Conservation (phyloP, 2,329 filamentous ascomycete genomes). For the Cladosporium halotolerans region DNA sequence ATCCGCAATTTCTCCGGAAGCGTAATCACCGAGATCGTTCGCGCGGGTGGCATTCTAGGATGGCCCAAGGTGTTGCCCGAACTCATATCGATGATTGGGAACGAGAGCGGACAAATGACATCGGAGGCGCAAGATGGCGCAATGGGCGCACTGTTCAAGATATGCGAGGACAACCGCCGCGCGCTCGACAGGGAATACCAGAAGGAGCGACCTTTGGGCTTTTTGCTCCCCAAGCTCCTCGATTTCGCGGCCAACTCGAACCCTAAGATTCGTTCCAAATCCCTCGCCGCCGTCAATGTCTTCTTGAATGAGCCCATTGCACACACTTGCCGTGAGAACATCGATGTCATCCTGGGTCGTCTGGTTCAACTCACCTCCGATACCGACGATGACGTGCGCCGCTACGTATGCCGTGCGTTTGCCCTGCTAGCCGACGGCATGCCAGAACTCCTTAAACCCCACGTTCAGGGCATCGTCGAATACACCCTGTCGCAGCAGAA, state of each 20-base stretch:
- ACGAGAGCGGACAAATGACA: slow-evolving; percentile 54
- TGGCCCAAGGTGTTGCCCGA: slow-evolving; percentile 90
- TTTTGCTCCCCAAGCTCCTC: slow-evolving; percentile 85
- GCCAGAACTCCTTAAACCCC: slow-evolving; percentile 82
- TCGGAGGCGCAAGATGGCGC: slow-evolving; percentile 79
- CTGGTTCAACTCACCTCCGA: slow-evolving; percentile 79
- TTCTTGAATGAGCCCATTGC: slow-evolving; percentile 71
- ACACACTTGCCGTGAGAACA: slow-evolving; percentile 69
- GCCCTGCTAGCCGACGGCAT: slow-evolving; percentile 85
- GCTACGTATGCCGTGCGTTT: slow-evolving; percentile 89
- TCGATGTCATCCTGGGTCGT: slow-evolving; percentile 75
- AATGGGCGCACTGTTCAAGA: slow-evolving; percentile 87
- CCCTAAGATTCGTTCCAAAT: slow-evolving; percentile 70
- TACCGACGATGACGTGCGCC: slow-evolving; percentile 70
- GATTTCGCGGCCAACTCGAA: slow-evolving; percentile 73
- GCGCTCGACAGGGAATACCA: slow-evolving; percentile 81
- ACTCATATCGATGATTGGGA: slow-evolving; percentile 70
- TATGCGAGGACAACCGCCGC: slow-evolving; percentile 92
- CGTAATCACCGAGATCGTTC: slow-evolving; percentile 87
- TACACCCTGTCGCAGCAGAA: slow-evolving; percentile 90
- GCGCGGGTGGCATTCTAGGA: slow-evolving; percentile 73
- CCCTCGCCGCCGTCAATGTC: slow-evolving; percentile 80
- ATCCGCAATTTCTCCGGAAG: slow-evolving; percentile 87
- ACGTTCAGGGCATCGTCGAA: slow-evolving; percentile 80
- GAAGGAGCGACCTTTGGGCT: slow-evolving; percentile 78